Evolutionary conservation across 768 basidiomycete species (phyloP), one percentile per base, ranked within the genome.

Genomic region (Tremella yokohamensis): DNA sequence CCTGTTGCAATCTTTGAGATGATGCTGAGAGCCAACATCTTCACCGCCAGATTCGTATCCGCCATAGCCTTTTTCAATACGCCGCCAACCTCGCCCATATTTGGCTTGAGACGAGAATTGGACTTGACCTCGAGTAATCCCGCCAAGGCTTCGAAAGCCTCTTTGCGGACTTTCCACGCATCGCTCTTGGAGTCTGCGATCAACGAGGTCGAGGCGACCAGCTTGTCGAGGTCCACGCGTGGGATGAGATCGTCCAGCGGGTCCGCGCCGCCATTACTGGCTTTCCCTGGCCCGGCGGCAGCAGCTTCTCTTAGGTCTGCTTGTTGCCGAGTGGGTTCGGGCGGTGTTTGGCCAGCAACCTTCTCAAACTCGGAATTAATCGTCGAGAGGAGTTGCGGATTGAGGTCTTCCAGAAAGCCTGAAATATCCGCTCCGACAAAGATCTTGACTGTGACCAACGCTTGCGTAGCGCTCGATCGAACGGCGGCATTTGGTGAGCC

Each of bases 101-200:
- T 83, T 20, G 90, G 83, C 76, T 97, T 97, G 56, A 99, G 74
- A 15, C 96, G 85, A 69, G 94, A 94, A 75, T 98, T 98, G 42
- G 84, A 81, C 50, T 89, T 89, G 77, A 91, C 87, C 69, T 98
- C 93, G 34, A 99, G 78, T 57, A 90, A 82, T 0, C 83, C 84
- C 69, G 90, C 87, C 16, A 98, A 76, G 0, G 81, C 79, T 75
- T 98, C 96, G 57, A 98, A 80, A 2, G 89, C 92, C 69, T 97
- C 94, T 75, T 99, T 99, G 78, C 93, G 87, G 1, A 84, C 85
- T 79, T 98, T 98, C 94, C 94, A 99, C 0, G 90, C 86, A 63
- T 94, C 93, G 65, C 86, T 94, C 79, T 90, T 92, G 9, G 86
- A 81, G 66, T 91, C 90, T 1, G 85, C 81, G 15, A 96, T 77